phyloP scores from a whole-genome alignment of 768 basidiomycete genomes.

The Lyophyllum shimeji region DNA sequence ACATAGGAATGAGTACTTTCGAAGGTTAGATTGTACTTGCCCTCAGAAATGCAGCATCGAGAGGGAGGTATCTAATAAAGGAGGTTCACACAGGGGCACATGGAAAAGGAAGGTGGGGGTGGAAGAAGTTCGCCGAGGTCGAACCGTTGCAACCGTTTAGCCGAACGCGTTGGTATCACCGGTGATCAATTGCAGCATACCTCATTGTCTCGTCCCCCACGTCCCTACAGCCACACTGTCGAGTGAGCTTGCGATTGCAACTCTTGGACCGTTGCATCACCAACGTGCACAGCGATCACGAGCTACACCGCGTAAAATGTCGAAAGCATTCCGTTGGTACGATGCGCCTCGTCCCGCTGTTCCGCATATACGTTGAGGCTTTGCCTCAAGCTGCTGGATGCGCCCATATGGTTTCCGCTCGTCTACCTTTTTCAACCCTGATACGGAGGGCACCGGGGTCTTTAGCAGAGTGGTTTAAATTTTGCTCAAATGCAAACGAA shows the following conservation, averaged over 20 bases:
- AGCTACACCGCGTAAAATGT: no score
- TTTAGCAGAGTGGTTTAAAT: no score
- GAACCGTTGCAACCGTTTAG: not conserved
- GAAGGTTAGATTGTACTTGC: constrained; percentile 34
- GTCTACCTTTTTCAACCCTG: not conserved
- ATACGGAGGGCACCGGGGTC: not conserved
- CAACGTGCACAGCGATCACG: no score
- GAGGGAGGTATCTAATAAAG: not conserved
- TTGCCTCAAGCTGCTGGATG: no score
- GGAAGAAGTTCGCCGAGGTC: not conserved
- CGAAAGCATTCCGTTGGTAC: no score
- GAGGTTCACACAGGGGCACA: not conserved
- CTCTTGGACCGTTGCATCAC: no score
- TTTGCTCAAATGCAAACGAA: no score
- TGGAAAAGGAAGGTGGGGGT: not conserved
- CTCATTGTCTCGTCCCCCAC: no score
- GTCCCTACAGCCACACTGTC: no score
- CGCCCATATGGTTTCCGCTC: no score
- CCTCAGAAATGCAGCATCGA: constrained; percentile 4
- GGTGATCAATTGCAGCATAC: not conserved
- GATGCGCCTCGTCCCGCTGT: not conserved
- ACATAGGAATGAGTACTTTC: not conserved
- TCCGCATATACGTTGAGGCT: not conserved
- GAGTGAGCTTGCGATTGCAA: no score
- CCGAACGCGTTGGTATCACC: not conserved